Evolutionary conservation across 2,329 filamentous ascomycete species (phyloP).

Genomic region (Aspergillus ochraceus): DNA sequence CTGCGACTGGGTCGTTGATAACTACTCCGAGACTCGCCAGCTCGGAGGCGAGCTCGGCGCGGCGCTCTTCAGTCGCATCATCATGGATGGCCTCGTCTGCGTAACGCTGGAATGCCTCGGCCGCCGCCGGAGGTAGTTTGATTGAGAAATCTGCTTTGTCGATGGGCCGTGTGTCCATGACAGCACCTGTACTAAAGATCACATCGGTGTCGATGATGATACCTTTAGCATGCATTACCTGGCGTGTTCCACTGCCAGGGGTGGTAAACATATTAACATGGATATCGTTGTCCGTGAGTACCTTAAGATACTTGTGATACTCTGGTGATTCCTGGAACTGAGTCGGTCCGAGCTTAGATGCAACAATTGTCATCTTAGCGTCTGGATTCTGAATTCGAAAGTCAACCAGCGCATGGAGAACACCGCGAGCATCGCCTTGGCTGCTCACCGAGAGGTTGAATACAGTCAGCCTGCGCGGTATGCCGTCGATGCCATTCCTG

Average conservation of each 20-base stretch:
- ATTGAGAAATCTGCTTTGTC: not conserved
- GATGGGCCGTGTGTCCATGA: not conserved
- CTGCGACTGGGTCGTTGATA: not conserved
- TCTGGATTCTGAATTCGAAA: not conserved
- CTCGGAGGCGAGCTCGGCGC: not conserved
- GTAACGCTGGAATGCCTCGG: not conserved
- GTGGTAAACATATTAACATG: not conserved
- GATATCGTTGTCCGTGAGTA: not conserved
- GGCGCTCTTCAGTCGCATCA: not conserved
- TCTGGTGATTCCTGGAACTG: not conserved
- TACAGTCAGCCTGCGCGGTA: not conserved
- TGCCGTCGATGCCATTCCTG: not conserved
- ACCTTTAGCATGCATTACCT: not conserved
- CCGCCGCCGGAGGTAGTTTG: not conserved
- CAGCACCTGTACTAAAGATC: not conserved
- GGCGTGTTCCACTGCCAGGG: not conserved
- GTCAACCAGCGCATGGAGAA: not conserved
- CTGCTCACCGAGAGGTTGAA: not conserved
- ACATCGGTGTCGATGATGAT: not conserved
- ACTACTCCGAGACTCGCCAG: not conserved
- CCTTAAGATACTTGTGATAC: not conserved
- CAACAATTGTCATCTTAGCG: not conserved
- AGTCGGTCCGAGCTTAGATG: not conserved
- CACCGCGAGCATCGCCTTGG: not conserved
- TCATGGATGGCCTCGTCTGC: not conserved